Evolutionary conservation across 2,329 filamentous ascomycete species (phyloP), one percentile per base, ranked within the genome.

Genomic region (Aspergillus puulaauensis): DNA sequence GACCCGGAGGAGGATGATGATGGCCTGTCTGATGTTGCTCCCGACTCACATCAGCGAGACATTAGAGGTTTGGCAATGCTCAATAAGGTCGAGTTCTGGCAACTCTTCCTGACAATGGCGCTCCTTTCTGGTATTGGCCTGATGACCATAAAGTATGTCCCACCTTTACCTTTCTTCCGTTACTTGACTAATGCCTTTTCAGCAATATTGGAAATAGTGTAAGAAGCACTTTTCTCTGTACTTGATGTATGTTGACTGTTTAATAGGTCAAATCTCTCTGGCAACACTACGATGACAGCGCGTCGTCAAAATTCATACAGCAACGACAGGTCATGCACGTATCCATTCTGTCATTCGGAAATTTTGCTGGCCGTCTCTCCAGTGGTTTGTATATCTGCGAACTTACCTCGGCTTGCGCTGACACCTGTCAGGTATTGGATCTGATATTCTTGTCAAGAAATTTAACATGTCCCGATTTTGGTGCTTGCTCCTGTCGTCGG

Each of bases 191-290:
- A 78, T 61, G 11, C 17, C 14, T 21, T 49, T 11, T 43, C 65
- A 96, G 91, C 78, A 99, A 99, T 68, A 96, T 98, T 69, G 95
- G 95, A 44, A 96, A 96, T 70, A 86, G 93, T 66, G 88, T 87
- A 69, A 73, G 74, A 33, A 9, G 14, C 27, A 52, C 33, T 15
- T 33, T 24, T 27, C 12, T n/a, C 6, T 9, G 19, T 6, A 21
- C 44, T 35, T 35, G 23, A 50, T 23, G 21, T 49, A 41, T 37
- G 52, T 60, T 27, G 57, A 62, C 46, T 54, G 11, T 33, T 37
- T 41, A 41, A 23, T 63, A 82, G 79, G 79, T 82, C 58, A 90
- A 91, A 70, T 91, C 92, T 3, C 82, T 99, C 1, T 98, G 95
- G 95, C 88, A 86, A 60, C 85, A 91, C 68, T 96, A 89, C 70